Percentiles rank a stretch among this genome's conserved stretches.
Evolutionary conservation across 768 basidiomycete species (phyloP).

Genomic region (Pholiota molesta): DNA sequence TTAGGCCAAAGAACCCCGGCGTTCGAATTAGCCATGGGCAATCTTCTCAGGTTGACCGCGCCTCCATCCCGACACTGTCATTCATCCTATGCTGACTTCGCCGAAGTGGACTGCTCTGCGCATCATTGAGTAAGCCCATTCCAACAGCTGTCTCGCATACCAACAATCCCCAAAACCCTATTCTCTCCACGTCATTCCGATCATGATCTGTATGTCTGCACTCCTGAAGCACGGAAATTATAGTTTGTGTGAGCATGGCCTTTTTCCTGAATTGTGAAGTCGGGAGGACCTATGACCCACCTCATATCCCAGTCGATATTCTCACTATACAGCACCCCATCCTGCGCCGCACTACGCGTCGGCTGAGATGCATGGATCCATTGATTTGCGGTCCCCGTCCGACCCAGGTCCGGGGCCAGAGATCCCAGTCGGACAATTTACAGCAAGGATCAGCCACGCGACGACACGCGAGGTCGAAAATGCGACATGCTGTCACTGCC

Average conservation of each 20-base stretch:
- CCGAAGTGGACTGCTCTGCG: neutral
- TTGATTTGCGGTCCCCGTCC: neutral
- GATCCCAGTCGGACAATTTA: neutral
- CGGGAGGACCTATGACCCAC: neutral
- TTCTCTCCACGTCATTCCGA: slow-evolving; percentile 5
- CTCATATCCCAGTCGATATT: neutral
- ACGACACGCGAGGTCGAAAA: neutral
- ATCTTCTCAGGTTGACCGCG: slow-evolving; percentile 21
- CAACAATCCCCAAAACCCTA: neutral
- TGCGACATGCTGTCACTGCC: slow-evolving; percentile 3
- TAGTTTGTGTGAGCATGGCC: neutral
- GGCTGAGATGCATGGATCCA: neutral
- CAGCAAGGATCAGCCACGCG: slow-evolving; percentile 2
- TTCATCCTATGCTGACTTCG: neutral
- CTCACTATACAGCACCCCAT: neutral
- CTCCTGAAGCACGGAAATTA: neutral
- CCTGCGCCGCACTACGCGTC: neutral
- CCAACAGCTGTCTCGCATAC: neutral
- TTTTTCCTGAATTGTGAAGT: neutral
- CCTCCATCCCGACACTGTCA: slow-evolving; percentile 7
- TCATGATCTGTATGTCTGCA: neutral
- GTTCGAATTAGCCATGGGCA: neutral
- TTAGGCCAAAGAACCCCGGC: slow-evolving; percentile 14
- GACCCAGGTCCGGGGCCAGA: neutral
- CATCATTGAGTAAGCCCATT: neutral